Base-by-base conservation (phyloP, 2,329 filamentous ascomycete species). In the Volutella citrinella region DNA sequence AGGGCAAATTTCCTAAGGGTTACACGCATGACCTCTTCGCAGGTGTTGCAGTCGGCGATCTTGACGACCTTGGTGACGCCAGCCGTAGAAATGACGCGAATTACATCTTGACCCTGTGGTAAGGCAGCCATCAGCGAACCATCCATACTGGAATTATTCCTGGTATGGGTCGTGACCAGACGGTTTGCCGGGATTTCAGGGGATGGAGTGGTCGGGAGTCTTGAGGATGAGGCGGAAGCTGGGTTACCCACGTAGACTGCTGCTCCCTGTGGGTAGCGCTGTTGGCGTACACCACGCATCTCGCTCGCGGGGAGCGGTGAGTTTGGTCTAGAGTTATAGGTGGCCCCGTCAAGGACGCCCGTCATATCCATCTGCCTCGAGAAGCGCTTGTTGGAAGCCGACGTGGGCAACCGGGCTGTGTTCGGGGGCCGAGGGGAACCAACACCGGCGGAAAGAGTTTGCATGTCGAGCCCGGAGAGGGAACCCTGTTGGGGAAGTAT, bases 1-100 rank as follows among this genome's bases (percentile, higher is more conserved):
- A 95, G 74, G 24, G 82, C 81, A 45, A 95, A 87, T 60, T 97
- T 97, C 48, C 84, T 80, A 27, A 97, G 66, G 1, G 93, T 95
- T 41, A 87, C 84, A 27, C 89, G 76, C 70, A 96, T 91, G 32
- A 97, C 87, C 48, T 97, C 89, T 54, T 96, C 93, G 41, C 88
- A 86, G 6, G 85, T 93, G 55, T 82, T 89, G 72, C 90, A 96
- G 46, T 87, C 86, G 45, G 88, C 84, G 48, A 97, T 89, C 61
- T 93, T 93, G 55, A 98, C 82, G 16, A 96, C 90, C 56, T 95
- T 95, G 29, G 89, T 95, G 42, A 89, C 82, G 32, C 90, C 93
- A 43, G 82, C 87, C 30, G 89, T 93, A 48, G 87, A 95, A 55
- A 97, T 95, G 48, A 96, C 88, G 44, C 90, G 80, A 45, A 97